Evolutionary conservation across 345 rosid genomes (phyloP).

Genomic region (Brassica cretica): DNA sequence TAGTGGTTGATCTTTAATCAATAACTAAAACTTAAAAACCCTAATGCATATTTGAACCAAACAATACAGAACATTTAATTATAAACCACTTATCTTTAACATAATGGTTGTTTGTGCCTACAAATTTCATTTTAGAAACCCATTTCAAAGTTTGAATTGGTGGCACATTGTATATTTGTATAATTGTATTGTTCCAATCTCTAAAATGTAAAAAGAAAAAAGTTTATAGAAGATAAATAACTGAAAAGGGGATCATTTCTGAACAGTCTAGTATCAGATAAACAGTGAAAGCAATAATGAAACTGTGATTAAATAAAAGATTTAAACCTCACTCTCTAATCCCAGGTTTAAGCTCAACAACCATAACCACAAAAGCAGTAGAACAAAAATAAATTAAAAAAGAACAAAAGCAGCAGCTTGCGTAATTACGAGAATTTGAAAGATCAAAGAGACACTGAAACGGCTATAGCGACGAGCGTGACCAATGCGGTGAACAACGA

Average conservation of each 20-base stretch:
- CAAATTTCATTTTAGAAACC: neutral
- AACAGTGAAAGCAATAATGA: conserved; percentile 34
- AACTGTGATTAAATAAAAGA: conserved; percentile 22
- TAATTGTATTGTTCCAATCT: neutral
- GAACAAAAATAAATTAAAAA: conserved; percentile 6
- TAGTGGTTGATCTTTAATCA: neutral
- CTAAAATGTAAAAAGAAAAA: neutral
- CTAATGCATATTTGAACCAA: conserved; percentile 4
- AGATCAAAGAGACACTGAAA: conserved; percentile 44
- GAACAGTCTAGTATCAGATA: neutral
- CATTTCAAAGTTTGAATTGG: neutral
- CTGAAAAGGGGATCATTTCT: neutral
- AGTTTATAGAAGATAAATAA: neutral
- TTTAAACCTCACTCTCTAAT: conserved; percentile 35
- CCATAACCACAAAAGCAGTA: conserved; percentile 11
- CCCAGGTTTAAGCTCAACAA: conserved; percentile 19
- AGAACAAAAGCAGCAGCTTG: conserved; percentile 19
- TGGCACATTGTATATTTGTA: neutral
- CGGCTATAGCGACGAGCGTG: conserved; percentile 31
- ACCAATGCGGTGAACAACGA: conserved; percentile 43
- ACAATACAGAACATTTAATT: neutral
- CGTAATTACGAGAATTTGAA: conserved; percentile 28
- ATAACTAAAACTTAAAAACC: neutral
- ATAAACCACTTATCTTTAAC: neutral
- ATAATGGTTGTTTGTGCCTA: neutral